phyloP scores from a whole-genome alignment of 164 flowering plant species.

The Umbellularia californica region DNA sequence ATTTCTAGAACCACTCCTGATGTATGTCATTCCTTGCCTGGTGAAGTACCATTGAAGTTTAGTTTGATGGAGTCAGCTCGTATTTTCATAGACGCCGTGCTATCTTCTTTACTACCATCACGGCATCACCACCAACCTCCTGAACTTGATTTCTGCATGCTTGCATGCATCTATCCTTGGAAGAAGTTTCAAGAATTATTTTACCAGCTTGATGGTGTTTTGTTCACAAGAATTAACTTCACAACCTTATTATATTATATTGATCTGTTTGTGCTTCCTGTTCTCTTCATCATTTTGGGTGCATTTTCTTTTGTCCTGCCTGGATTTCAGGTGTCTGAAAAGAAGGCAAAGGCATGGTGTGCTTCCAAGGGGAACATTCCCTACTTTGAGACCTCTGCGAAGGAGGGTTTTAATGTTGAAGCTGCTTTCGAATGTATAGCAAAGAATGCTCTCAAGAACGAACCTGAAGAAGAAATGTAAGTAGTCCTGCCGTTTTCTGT shows the following conservation, averaged over 20 bases:
- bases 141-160: not conserved
- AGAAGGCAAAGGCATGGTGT: slow-evolving; percentile 94
- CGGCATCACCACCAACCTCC: not conserved
- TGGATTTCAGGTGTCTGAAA: slow-evolving; percentile 70
- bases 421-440: slow-evolving; percentile 86
- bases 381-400: slow-evolving; percentile 91
- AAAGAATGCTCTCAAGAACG: slow-evolving; percentile 79
- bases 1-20: not conserved
- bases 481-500: slow-evolving; percentile 17
- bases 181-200: not conserved
- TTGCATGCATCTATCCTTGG: too few species aligned
- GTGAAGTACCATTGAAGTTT: not conserved
- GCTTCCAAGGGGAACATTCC: slow-evolving; percentile 91
- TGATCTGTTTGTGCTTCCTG: not conserved
- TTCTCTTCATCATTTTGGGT: not conserved
- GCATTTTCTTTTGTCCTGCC: not conserved
- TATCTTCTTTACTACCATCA: not conserved
- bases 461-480: slow-evolving; percentile 84
- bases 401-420: slow-evolving; percentile 87
- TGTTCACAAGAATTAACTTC: not conserved
- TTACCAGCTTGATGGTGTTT: not conserved
- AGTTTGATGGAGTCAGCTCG: not conserved
- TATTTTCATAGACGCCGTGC: not conserved
- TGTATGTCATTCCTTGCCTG: not conserved
- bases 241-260: not conserved